Percentiles rank a stretch among this genome's conserved stretches.
Conservation (phyloP, 2,329 filamentous ascomycete species). For the Colletotrichum costaricense region DNA sequence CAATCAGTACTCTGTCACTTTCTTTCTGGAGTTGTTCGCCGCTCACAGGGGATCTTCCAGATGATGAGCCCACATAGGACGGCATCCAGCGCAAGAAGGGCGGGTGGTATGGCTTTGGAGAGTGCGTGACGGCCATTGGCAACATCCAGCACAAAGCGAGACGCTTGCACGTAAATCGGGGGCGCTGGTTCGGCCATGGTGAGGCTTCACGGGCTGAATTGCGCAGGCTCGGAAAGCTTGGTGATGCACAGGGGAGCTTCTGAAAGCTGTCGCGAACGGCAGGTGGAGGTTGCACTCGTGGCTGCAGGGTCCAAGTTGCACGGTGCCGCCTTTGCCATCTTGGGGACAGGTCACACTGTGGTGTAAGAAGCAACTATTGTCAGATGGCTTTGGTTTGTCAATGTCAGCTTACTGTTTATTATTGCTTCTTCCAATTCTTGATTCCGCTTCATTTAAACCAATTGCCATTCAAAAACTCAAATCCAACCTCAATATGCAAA, state of each 20-base stretch:
- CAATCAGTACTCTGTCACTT: neutral
- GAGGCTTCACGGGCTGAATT: conserved; percentile 15
- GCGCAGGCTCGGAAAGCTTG: conserved; percentile 6
- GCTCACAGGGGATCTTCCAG: conserved; percentile 84
- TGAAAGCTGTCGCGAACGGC: conserved; percentile 32
- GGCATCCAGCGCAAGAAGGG: conserved; percentile 77
- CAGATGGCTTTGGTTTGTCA: neutral
- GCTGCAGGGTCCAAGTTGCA: conserved; percentile 4
- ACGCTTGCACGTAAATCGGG: conserved; percentile 23
- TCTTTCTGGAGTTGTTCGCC: neutral
- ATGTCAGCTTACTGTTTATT: neutral
- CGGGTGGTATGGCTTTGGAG: conserved; percentile 63
- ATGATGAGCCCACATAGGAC: conserved; percentile 80
- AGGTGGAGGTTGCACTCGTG: neutral
- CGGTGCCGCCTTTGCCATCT: neutral
- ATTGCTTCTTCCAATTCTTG: neutral
- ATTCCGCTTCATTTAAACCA: neutral
- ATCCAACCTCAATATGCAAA: neutral
- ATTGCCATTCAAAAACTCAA: neutral
- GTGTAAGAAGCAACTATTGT: neutral
- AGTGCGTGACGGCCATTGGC: conserved; percentile 61
- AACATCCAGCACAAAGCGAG: conserved; percentile 52
- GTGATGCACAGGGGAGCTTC: conserved; percentile 28
- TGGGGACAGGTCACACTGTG: neutral
- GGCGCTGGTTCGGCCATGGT: conserved; percentile 34